Conservation (phyloP, 768 basidiomycete species). For the Butyriboletus loyo region DNA sequence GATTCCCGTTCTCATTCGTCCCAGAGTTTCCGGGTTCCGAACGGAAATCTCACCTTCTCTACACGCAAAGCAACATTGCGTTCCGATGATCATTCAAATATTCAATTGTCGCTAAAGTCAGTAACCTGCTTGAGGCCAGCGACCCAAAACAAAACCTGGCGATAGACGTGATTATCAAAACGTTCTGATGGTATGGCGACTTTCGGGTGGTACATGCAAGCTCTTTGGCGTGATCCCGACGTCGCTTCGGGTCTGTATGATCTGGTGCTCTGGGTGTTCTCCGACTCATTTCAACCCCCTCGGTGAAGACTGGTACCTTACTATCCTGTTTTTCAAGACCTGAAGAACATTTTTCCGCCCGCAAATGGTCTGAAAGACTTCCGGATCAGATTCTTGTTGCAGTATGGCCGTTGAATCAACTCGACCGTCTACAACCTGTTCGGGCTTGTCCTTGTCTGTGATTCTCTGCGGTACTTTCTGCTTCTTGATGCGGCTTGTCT, state of each 20-base stretch:
- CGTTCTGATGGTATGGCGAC: constrained; percentile 98
- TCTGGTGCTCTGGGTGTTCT: constrained; percentile 94
- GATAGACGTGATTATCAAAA: constrained; percentile 99
- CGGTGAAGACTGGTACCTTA: constrained; percentile 98
- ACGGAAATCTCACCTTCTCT: too few species aligned
- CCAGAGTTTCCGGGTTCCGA: too few species aligned
- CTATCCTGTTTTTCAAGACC: constrained; percentile 96
- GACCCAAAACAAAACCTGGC: constrained; percentile 95
- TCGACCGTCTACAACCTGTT: constrained; percentile 97
- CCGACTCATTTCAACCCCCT: constrained; percentile 94
- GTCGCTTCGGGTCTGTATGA: constrained; percentile 96
- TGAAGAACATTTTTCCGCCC: constrained; percentile 99
- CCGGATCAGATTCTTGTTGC: constrained; percentile 85
- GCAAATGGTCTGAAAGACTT: constrained; percentile 98
- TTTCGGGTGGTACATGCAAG: constrained; percentile 98
- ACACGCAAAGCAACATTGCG: constrained; percentile 90
- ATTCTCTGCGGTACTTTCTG: constrained; percentile 99
- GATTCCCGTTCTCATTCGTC: too few species aligned
- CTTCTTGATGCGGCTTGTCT: constrained; percentile 99
- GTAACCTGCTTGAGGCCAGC: constrained; percentile 84
- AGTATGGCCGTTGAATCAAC: constrained; percentile 99
- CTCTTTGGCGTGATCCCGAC: constrained; percentile 98
- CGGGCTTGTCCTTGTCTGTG: constrained; percentile 91
- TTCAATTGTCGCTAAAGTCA: constrained; percentile 95
- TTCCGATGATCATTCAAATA: constrained; percentile 92